Evolutionary conservation across 2,329 filamentous ascomycete genomes (phyloP).

Genomic region (Colletotrichum sp.): DNA sequence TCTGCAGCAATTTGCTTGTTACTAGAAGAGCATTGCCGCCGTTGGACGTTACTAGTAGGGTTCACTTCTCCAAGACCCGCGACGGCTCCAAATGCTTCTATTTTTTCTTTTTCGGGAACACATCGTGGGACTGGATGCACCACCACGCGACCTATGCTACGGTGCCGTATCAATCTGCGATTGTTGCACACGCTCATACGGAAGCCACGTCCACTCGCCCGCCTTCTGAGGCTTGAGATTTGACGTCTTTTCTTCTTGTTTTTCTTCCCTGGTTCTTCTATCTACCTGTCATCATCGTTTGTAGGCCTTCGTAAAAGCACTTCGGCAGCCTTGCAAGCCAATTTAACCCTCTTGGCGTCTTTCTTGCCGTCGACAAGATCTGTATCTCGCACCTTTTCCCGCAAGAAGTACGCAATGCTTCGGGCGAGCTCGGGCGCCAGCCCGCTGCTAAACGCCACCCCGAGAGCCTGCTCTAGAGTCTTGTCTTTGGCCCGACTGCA

Average conservation of each 20-base stretch:
- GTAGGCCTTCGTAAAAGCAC: constrained; percentile 34
- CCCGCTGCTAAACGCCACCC: neutral
- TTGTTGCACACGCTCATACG: neutral
- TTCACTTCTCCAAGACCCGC: neutral
- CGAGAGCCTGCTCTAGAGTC: constrained; percentile 21
- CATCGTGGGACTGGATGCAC: neutral
- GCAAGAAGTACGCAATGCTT: constrained; percentile 80
- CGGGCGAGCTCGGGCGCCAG: constrained; percentile 68
- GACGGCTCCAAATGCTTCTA: neutral
- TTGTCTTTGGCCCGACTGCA: constrained; percentile 45
- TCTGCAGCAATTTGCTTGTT: neutral
- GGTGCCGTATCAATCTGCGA: neutral
- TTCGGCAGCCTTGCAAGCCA: constrained; percentile 49
- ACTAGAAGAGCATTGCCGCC: neutral
- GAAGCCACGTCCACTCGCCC: neutral
- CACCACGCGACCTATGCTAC: neutral
- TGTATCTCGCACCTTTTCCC: constrained; percentile 74
- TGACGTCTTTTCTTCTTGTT: neutral
- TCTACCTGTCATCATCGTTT: neutral
- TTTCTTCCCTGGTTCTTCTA: neutral
- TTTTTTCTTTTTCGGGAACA: neutral
- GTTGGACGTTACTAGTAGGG: neutral
- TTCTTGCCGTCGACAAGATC: constrained; percentile 54
- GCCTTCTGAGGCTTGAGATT: neutral
- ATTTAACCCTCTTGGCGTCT: constrained; percentile 51